Base-by-base conservation (phyloP, 192 early-diverging fungal genomes). In the Lunasporangiospora selenospora region DNA sequence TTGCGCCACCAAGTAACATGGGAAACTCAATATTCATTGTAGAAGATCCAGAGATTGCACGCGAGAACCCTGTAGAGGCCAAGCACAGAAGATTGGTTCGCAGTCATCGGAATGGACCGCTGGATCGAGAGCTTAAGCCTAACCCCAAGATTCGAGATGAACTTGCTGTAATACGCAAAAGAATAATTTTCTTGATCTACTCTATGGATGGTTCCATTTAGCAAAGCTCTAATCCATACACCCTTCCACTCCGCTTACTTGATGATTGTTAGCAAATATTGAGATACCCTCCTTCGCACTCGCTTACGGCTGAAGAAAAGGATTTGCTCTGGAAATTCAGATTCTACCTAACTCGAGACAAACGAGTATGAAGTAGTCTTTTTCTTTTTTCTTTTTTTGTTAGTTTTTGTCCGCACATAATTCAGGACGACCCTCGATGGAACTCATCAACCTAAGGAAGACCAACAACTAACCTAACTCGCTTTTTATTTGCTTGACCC, bases 281-380 rank as follows among this genome's bases (percentile, higher is more conserved):
- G 60, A 70, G 87, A 65, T 98, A 97, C 67, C 95, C 98, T 30
- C 96, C 96, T 0, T 93, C 95, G 3, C 87, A 97, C 50, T 75
- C 77, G 27, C 78, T 99, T 13, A 89, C 88, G 0, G 85, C 85
- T 27, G 89, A 92, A 51, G 94, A 97, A 63, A 97, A 97, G 65
- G 94, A 99, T 59, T 60, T 95, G n/a, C 76, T 98, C 23, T 99
- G 98, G 98, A 98, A 97, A 65, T 99, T 96, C 75, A 83, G 98
- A 50, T 98, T 93, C 55, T 96, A 97, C 60, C 79, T 99, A 39
- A 93, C 95, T 21, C 77, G 91, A 21, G 95, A 99, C 80, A 96
- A 95, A 58, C 90, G 91, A 34, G 90, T 90, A 80, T 50, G 40
- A 15, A 16, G 2, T 18, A n/a, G n/a, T n/a, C n/a, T n/a, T n/a